Conservation (phyloP, 306 rosid genomes). For the Prunus campanulata region DNA sequence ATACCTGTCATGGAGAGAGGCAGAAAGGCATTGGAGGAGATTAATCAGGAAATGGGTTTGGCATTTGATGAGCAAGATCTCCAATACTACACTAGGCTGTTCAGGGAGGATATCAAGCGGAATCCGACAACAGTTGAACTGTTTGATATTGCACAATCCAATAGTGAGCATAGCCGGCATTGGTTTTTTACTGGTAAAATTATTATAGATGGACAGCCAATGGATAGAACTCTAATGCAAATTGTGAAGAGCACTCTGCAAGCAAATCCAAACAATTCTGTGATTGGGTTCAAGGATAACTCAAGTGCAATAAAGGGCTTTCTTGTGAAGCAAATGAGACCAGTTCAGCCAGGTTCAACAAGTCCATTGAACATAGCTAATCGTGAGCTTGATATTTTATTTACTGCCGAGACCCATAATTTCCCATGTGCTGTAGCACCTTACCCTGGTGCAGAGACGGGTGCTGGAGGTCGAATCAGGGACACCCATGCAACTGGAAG, state of each 20-base stretch:
- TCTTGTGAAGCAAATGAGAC: slow-evolving; percentile 63
- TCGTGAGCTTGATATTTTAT: slow-evolving; percentile 62
- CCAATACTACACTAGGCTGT: slow-evolving; percentile 71
- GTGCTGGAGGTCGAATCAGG: slow-evolving; percentile 91
- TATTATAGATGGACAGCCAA: slow-evolving; percentile 61
- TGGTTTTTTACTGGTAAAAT: slow-evolving; percentile 92
- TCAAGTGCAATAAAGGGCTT: slow-evolving; percentile 91
- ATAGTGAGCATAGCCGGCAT: slow-evolving; percentile 89
- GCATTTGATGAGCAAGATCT: slow-evolving; percentile 95
- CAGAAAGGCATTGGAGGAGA: slow-evolving; percentile 76
- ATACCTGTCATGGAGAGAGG: slow-evolving; percentile 84
- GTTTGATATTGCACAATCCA: slow-evolving; percentile 92
- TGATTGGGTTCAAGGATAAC: slow-evolving; percentile 90
- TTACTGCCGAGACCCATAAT: slow-evolving; percentile 94
- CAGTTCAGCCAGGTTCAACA: slow-evolving; percentile 63
- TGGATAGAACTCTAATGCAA: slow-evolving; percentile 81
- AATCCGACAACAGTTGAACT: slow-evolving; percentile 83
- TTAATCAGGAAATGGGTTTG: slow-evolving; percentile 76
- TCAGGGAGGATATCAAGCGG: slow-evolving; percentile 71
- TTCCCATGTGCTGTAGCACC: slow-evolving; percentile 99
- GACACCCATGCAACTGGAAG: slow-evolving; percentile 97
- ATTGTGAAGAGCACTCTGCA: slow-evolving; percentile 85
- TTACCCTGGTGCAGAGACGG: slow-evolving; percentile 94
- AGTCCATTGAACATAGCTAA: slow-evolving; percentile 42
- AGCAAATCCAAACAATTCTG: slow-evolving; percentile 80